These are phyloP conservation scores for Orychophragmus violaceus DNA, from an alignment of 345 rosid species.

Conservation along the genomic window DNA sequence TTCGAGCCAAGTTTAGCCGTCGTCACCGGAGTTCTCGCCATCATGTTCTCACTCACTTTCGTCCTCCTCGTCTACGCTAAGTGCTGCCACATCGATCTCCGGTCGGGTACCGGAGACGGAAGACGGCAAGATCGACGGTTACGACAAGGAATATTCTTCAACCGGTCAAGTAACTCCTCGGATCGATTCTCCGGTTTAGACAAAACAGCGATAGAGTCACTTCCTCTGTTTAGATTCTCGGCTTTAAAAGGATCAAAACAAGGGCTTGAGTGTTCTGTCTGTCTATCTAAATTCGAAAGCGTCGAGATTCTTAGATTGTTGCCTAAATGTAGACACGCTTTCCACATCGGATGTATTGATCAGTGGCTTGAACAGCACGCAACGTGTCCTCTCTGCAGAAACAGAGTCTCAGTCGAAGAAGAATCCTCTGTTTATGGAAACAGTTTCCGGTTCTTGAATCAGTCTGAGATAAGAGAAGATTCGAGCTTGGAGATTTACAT, in stretches of 20 bases:
- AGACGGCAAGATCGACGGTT: conserved; percentile 8
- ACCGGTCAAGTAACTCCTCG: conserved; percentile 28
- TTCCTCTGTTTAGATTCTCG: conserved; percentile 84
- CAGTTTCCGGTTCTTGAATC: conserved; percentile 54
- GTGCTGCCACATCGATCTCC: conserved; percentile 46
- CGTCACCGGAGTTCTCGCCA: conserved; percentile 60
- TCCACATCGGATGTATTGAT: conserved; percentile 78
- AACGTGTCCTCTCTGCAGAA: conserved; percentile 80
- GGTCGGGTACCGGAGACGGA: conserved; percentile 18
- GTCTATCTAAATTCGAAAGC: conserved; percentile 78
- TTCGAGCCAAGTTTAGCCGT: conserved; percentile 85
- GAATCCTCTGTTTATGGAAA: conserved; percentile 42
- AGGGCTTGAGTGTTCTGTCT: conserved; percentile 87
- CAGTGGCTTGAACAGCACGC: conserved; percentile 90
- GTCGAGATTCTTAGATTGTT: conserved; percentile 63
- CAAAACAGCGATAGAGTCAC: conserved; percentile 63
- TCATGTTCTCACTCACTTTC: conserved; percentile 64
- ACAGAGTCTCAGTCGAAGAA: conserved; percentile 51
- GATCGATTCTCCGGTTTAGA: conserved; percentile 73
- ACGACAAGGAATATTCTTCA: conserved; percentile 23
- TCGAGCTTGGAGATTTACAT: conserved; percentile 56
- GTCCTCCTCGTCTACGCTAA: conserved; percentile 62
- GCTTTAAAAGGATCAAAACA: conserved; percentile 63
- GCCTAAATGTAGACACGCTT: conserved; percentile 85
- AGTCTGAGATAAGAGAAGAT: conserved; percentile 42